These are phyloP conservation scores for Sergeia podlipaevii DNA, from an alignment of 208 protist species.

Conservation along the genomic window DNA sequence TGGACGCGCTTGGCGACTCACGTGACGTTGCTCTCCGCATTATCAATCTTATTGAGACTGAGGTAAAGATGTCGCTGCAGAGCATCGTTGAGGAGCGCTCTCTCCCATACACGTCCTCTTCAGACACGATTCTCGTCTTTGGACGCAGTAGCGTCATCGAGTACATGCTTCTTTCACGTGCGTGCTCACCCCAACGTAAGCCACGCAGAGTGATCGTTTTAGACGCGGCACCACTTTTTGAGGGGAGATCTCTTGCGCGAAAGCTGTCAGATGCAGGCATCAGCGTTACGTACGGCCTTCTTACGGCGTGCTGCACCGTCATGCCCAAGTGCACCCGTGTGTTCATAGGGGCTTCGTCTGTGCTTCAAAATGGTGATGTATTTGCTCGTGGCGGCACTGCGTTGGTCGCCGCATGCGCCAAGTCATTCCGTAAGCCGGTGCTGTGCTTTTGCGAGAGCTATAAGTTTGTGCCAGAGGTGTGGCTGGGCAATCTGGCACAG, in stretches of 20 bases:
- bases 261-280: slow-evolving; percentile 80
- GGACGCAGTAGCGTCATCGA: slow-evolving; percentile 75
- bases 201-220: slow-evolving; percentile 91
- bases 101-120: slow-evolving; percentile 52
- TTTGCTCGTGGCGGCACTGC: slow-evolving; percentile 93
- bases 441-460: slow-evolving; percentile 98
- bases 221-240: slow-evolving; percentile 92
- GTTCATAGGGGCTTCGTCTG: slow-evolving; percentile 93
- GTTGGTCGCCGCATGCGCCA: slow-evolving; percentile 91
- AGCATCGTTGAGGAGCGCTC: slow-evolving; percentile 77
- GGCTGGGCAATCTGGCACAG: slow-evolving; percentile 94
- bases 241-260: slow-evolving; percentile 77
- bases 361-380: slow-evolving; percentile 94
- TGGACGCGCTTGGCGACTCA: slow-evolving; percentile 26
- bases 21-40: slow-evolving; percentile 45
- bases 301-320: slow-evolving; percentile 93
- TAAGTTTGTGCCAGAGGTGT: slow-evolving; percentile 97
- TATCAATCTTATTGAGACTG: slow-evolving; percentile 41
- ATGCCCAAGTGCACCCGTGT: slow-evolving; percentile 93
- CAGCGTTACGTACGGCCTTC: slow-evolving; percentile 90
- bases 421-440: slow-evolving; percentile 93
- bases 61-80: slow-evolving; percentile 61
- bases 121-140: slow-evolving; percentile 78
- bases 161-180: slow-evolving; percentile 63
- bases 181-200: slow-evolving; percentile 26